These are phyloP conservation scores for Venturia carpophila DNA, from an alignment of 2,329 filamentous ascomycete species.

Conservation along the genomic window DNA sequence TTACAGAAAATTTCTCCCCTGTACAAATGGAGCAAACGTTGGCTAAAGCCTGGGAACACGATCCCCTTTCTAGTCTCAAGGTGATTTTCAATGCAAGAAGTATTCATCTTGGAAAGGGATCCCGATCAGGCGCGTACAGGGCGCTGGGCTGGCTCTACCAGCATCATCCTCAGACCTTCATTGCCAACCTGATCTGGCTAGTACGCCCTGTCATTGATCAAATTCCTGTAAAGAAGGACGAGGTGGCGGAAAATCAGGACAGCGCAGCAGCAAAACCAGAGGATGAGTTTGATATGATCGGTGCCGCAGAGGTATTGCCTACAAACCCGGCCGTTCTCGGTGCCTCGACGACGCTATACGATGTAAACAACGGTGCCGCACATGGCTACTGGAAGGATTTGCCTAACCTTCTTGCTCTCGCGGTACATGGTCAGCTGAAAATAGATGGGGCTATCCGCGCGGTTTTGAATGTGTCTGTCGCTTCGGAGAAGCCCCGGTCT, in stretches of 20 bases:
- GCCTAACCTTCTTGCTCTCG: conserved; percentile 49
- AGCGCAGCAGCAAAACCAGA: conserved; percentile 28
- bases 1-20: conserved; percentile 37
- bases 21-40: conserved; percentile 37
- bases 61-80: conserved; percentile 46
- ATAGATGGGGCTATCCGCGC: conserved; percentile 34
- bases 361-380: conserved; percentile 36
- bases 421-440: conserved; percentile 42
- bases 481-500: not conserved
- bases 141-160: conserved; percentile 50
- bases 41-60: conserved; percentile 42
- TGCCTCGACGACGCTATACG: conserved; percentile 20
- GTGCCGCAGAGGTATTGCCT: conserved; percentile 20
- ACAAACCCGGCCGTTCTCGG: not conserved
- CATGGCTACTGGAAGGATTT: conserved; percentile 59
- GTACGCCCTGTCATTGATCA: conserved; percentile 45
- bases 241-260: conserved; percentile 27
- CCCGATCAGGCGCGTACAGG: conserved; percentile 42
- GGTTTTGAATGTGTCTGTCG: conserved; percentile 22
- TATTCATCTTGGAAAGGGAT: conserved; percentile 53
- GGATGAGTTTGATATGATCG: conserved; percentile 36
- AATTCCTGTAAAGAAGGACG: conserved; percentile 28
- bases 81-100: conserved; percentile 54
- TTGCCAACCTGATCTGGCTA: conserved; percentile 49
- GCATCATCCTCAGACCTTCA: conserved; percentile 47